phyloP scores from a whole-genome alignment of 805 yeast species.

The Metschnikowia amazonensis region DNA sequence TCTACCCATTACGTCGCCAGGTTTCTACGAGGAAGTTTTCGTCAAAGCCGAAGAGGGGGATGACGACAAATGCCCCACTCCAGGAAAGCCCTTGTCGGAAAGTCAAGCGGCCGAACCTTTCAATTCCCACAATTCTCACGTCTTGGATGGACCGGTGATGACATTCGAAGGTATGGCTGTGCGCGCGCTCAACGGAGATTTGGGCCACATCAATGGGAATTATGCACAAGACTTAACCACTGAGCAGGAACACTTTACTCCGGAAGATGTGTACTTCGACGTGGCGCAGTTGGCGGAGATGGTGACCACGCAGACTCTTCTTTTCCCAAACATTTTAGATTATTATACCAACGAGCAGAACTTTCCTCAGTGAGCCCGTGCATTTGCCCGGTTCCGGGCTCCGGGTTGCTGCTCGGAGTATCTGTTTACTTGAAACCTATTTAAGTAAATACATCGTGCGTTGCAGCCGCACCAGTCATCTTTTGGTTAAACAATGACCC shows the following conservation, averaged over 20 bases:
- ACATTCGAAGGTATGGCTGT: slow-evolving; percentile 6
- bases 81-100: not conserved
- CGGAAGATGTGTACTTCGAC: slow-evolving; percentile 15
- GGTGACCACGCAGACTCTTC: slow-evolving; percentile 15
- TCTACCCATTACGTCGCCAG: slow-evolving; percentile 18
- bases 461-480: slow-evolving; percentile 1
- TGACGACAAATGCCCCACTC: slow-evolving; percentile 1
- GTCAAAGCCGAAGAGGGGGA: slow-evolving; percentile 11
- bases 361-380: not conserved
- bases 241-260: not conserved
- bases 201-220: not conserved
- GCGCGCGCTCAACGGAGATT: slow-evolving; percentile 5
- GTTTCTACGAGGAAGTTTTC: slow-evolving; percentile 17
- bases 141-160: slow-evolving; percentile 3
- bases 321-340: slow-evolving; percentile 16
- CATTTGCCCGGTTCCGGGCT: not conserved
- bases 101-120: not conserved
- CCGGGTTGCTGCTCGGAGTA: not conserved
- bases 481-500: not conserved
- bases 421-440: not conserved
- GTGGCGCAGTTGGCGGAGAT: slow-evolving; percentile 18
- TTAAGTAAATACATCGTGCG: not conserved
- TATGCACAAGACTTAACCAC: not conserved
- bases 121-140: not conserved
- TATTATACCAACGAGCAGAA: slow-evolving; percentile 10